phyloP scores from a whole-genome alignment of 805 yeast species.

The Cyberlindnera galapagoensis region DNA sequence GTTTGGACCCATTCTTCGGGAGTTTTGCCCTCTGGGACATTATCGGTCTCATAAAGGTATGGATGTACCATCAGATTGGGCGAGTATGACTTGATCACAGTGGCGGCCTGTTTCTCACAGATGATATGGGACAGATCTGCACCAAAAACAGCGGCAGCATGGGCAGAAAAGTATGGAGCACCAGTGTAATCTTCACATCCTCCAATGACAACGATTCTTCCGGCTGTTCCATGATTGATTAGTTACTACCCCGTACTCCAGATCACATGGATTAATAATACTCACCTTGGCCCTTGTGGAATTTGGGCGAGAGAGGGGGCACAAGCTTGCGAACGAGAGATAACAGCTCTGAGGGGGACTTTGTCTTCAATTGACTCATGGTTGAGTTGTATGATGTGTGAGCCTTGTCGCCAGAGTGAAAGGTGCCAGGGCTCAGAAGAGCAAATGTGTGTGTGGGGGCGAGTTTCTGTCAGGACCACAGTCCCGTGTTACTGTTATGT shows the following conservation, averaged over 20 bases:
- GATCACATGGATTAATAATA: slow-evolving; percentile 25
- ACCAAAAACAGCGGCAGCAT: slow-evolving; percentile 79
- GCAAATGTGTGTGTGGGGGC: too few species aligned
- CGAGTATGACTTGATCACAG: slow-evolving; percentile 77
- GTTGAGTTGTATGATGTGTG: neutral
- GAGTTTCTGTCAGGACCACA: too few species aligned
- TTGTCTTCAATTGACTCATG: slow-evolving; percentile 12
- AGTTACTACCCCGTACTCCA: slow-evolving; percentile 38
- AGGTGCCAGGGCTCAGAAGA: too few species aligned
- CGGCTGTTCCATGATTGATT: slow-evolving; percentile 34
- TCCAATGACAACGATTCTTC: slow-evolving; percentile 80
- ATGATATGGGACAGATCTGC: slow-evolving; percentile 85
- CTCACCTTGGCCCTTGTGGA: slow-evolving; percentile 80
- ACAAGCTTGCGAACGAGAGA: slow-evolving; percentile 47
- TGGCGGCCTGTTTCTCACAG: slow-evolving; percentile 76
- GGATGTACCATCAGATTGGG: slow-evolving; percentile 98
- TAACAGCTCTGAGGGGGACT: slow-evolving; percentile 33
- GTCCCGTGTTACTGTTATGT: too few species aligned
- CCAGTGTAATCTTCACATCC: slow-evolving; percentile 97
- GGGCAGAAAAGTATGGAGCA: slow-evolving; percentile 89
- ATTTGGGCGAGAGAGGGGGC: slow-evolving; percentile 67
- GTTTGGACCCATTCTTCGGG: slow-evolving; percentile 28
- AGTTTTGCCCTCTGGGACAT: slow-evolving; percentile 12
- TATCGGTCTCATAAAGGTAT: slow-evolving; percentile 48
- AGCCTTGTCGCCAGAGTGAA: too few species aligned